These are phyloP conservation scores for Diplodia sapinea DNA, from an alignment of 2,329 filamentous ascomycete species.

Conservation along the genomic window DNA sequence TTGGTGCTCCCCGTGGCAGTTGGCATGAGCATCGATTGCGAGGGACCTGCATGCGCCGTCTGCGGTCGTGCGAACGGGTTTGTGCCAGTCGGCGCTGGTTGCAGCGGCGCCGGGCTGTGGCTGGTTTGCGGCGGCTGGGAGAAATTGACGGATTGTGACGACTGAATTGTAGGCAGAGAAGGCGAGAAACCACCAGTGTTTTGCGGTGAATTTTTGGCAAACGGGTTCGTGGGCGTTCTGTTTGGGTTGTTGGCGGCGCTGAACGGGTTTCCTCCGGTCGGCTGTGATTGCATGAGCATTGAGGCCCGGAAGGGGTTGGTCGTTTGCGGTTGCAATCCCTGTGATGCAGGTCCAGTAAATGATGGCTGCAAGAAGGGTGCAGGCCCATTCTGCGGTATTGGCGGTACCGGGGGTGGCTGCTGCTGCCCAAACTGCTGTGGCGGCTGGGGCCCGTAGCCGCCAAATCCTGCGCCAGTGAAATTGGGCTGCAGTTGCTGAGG, in stretches of 20 bases:
- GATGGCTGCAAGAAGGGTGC: conserved; percentile 21
- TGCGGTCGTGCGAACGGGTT: conserved; percentile 70
- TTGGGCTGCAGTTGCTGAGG: conserved; percentile 58
- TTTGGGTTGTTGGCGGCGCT: conserved; percentile 48
- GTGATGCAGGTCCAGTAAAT: conserved; percentile 42
- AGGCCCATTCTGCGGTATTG: conserved; percentile 37
- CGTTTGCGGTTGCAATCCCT: conserved; percentile 53
- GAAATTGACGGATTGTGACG: conserved; percentile 37
- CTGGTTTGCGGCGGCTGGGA: conserved; percentile 41
- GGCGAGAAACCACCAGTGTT: conserved; percentile 36
- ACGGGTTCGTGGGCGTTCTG: conserved; percentile 82
- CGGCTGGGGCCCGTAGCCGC: conserved; percentile 73
- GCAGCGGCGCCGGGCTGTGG: conserved; percentile 48
- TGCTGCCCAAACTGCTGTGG: conserved; percentile 57
- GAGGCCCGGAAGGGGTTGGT: conserved; percentile 86
- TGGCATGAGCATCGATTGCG: conserved; percentile 57
- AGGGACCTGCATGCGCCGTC: conserved; percentile 36
- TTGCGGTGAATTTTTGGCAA: conserved; percentile 66
- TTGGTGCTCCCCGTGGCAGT: conserved; percentile 90
- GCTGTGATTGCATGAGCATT: conserved; percentile 36
- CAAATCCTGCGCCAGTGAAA: conserved; percentile 80
- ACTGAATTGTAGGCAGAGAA: conserved; percentile 33
- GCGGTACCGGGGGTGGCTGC: neutral
- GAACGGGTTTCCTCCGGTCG: conserved; percentile 38
- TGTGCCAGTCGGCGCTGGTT: conserved; percentile 69